Conservation (phyloP, 2,329 filamentous ascomycete species). For the Chalaropsis ovoidea region DNA sequence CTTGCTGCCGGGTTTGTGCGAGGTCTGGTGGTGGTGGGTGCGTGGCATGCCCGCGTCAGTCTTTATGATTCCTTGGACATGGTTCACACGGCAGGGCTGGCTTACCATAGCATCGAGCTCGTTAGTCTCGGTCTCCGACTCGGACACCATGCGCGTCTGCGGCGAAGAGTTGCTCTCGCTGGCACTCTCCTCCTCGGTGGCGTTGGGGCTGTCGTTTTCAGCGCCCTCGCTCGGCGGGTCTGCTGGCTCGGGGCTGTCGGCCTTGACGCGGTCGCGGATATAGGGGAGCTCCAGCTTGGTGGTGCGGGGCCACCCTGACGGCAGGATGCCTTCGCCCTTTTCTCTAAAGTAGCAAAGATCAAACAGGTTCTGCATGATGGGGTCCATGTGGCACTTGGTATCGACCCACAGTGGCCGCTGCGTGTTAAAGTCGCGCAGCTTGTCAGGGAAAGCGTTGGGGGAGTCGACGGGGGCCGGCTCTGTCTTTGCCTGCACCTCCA, state of each 20-base stretch:
- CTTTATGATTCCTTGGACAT: not conserved
- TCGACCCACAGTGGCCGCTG: slow-evolving; percentile 45
- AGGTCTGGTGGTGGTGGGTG: too few species aligned
- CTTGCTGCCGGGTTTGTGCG: slow-evolving; percentile 1
- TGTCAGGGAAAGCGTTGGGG: slow-evolving; percentile 26
- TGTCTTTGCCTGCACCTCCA: too few species aligned
- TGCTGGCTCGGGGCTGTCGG: slow-evolving; percentile 35
- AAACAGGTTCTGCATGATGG: slow-evolving; percentile 61
- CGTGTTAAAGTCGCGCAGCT: slow-evolving; percentile 41
- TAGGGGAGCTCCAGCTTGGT: slow-evolving; percentile 49
- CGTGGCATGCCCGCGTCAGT: not conserved
- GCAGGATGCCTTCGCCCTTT: slow-evolving; percentile 40
- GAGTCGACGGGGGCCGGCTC: slow-evolving; percentile 6
- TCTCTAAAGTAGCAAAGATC: slow-evolving; percentile 58
- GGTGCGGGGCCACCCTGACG: slow-evolving; percentile 58
- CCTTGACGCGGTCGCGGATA: slow-evolving; percentile 39
- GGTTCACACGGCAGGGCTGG: not conserved
- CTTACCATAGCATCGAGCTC: slow-evolving; percentile 19
- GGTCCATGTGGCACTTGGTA: slow-evolving; percentile 48
- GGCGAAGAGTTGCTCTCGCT: slow-evolving; percentile 39
- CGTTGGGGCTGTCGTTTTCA: slow-evolving; percentile 37
- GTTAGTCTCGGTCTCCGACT: slow-evolving; percentile 45
- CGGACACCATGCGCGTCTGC: slow-evolving; percentile 49
- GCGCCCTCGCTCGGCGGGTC: slow-evolving; percentile 37
- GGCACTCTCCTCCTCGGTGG: slow-evolving; percentile 38